Evolutionary conservation across 225 moss, liverwort and hornwort genomes (phyloP), one percentile per base, ranked within the genome.

Genomic region (Sphagnum contortum): DNA sequence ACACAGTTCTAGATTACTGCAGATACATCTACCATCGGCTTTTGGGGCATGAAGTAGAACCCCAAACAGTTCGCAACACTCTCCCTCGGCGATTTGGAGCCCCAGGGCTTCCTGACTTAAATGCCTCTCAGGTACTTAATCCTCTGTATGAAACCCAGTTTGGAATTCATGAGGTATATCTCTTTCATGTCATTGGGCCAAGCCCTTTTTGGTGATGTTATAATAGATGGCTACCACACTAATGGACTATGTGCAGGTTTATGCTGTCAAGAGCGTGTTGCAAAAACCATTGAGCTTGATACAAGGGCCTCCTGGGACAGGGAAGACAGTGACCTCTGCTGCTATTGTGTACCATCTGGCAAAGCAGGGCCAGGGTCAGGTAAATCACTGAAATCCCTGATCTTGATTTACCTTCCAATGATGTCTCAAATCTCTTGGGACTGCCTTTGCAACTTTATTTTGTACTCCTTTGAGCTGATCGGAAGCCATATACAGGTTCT

Each of bases 341-440:
- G 86, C 86, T 46, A 82, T 86, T 75, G 86, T 86, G n/a, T 86
- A 82, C 64, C 86, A 86, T 68, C 71, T 86, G 55, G 81, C 86
- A 2, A 86, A 86, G 79, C 86, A 86, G 61, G 76, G 69, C 29
- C 86, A 86, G 64, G 86, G 86, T 54, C 84, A 84, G 84, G 84
- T 84, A 80, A 47, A 45, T 64, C 9, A n/a, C n/a, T 56, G 1
- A 56, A 29, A 29, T 29, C 29, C 29, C 29, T 29, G 29, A 29
- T 29, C 29, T 29, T 29, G 29, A 29, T 29, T 29, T 9, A 9
- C n/a, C n/a, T 56, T 9, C n/a, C 9, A 9, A 56, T 56, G 29
- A 29, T 29, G 29, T 29, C 61, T 9, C 47, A 10, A 29, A 29
- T 29, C 13, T 6, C 13, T 46, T 10, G 5, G 12, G 8, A n/a